Evolutionary conservation across 169 alveolate species (phyloP).

Genomic region (Plasmodium cynomolgi): DNA sequence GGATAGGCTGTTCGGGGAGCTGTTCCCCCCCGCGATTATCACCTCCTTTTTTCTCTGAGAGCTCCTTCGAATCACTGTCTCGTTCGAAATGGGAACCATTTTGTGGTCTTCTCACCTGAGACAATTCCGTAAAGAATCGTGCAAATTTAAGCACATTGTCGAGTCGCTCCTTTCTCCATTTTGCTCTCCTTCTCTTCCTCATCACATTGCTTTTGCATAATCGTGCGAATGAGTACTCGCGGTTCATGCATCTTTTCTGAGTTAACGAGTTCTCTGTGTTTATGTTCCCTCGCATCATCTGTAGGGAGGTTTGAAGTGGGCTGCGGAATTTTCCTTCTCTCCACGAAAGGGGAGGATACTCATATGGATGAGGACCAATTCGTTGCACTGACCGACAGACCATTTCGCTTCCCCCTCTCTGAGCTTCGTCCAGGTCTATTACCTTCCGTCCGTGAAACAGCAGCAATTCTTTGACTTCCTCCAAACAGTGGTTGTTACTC

Average conservation of each 20-base stretch:
- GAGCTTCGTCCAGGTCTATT: background rate
- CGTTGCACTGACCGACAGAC: background rate
- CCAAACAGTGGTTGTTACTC: background rate
- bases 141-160: background rate
- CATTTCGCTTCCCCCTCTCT: background rate
- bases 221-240: background rate
- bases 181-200: background rate
- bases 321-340: background rate
- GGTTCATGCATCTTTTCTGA: background rate
- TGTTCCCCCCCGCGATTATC: background rate
- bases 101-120: background rate
- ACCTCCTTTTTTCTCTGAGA: background rate
- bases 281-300: background rate
- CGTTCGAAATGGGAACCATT: background rate
- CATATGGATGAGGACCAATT: background rate
- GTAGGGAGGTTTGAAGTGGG: background rate
- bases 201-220: background rate
- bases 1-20: background rate
- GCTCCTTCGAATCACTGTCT: background rate
- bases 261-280: background rate
- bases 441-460: background rate
- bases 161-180: background rate
- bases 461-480: background rate
- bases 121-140: constrained; percentile 9
- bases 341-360: background rate